Evolutionary conservation across 2,329 filamentous ascomycete species (phyloP).

Genomic region (Aspergillus sclerotialis): DNA sequence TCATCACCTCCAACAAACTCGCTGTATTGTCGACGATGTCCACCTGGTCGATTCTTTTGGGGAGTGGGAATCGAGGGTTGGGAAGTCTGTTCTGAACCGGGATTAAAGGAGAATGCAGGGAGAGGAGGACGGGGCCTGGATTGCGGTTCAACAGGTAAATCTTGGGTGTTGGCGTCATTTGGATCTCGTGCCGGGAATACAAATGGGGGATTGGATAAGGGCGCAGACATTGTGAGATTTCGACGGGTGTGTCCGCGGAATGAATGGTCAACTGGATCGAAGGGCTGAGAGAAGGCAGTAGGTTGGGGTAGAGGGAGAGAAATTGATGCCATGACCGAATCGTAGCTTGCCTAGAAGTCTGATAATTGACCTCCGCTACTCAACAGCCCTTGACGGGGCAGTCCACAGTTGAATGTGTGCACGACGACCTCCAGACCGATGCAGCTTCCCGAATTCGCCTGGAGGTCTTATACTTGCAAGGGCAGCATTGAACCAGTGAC

Average conservation of each 20-base stretch:
- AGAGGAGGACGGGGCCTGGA: slow-evolving; percentile 33
- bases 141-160: slow-evolving; percentile 46
- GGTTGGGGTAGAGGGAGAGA: slow-evolving; percentile 27
- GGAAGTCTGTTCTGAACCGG: slow-evolving; percentile 21
- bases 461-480: slow-evolving; percentile 18
- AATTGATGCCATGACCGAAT: slow-evolving; percentile 30
- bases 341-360: too few relatives aligned
- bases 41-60: slow-evolving; percentile 42
- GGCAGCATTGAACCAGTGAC: slow-evolving; percentile 14
- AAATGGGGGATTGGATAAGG: slow-evolving; percentile 56
- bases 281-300: slow-evolving; percentile 19
- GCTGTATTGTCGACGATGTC: slow-evolving; percentile 71
- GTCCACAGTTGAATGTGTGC: slow-evolving; percentile 12
- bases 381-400: too few relatives aligned
- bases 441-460: slow-evolving; percentile 18
- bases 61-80: slow-evolving; percentile 53
- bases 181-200: slow-evolving; percentile 51
- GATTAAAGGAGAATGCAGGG: slow-evolving; percentile 33
- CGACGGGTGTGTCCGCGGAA: slow-evolving; percentile 16
- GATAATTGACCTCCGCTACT: too few relatives aligned
- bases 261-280: slow-evolving; percentile 16
- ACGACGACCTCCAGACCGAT: slow-evolving; percentile 22
- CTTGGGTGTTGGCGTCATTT: slow-evolving; percentile 21
- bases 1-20: slow-evolving; percentile 71
- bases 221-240: slow-evolving; percentile 21